phyloP scores from a whole-genome alignment of 176 grass and related monocot species.

The Oryza longistaminata region DNA sequence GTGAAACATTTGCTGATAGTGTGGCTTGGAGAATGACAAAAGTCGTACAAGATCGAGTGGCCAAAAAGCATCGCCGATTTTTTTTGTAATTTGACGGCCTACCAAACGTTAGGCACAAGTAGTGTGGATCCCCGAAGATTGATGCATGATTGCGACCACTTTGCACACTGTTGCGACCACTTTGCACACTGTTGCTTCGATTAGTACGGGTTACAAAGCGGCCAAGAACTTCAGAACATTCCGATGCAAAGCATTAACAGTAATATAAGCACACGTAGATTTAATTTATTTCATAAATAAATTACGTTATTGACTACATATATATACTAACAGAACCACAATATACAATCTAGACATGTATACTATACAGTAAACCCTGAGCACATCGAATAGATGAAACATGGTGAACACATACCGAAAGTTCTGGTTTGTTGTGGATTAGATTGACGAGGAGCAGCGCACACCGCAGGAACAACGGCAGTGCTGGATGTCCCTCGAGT shows the following conservation, averaged over 20 bases:
- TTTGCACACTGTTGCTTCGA: background rate
- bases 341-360: too few species aligned
- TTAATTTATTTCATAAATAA: too few species aligned
- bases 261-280: too few species aligned
- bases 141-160: background rate
- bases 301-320: too few species aligned
- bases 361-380: too few species aligned
- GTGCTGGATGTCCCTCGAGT: too few species aligned
- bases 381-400: too few species aligned
- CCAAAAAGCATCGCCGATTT: background rate
- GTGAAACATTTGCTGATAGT: background rate
- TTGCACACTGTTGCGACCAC: background rate
- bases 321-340: too few species aligned
- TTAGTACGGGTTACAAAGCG: background rate
- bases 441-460: too few species aligned
- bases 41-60: background rate
- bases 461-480: too few species aligned
- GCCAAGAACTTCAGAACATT: background rate
- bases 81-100: background rate
- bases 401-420: too few species aligned
- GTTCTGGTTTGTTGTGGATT: too few species aligned
- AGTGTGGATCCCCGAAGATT: background rate
- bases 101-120: slow-evolving; percentile 20
- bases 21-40: background rate
- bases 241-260: background rate